Evolutionary conservation across 208 protist genomes (phyloP).

Genomic region (Herpetomonas muscarum): DNA sequence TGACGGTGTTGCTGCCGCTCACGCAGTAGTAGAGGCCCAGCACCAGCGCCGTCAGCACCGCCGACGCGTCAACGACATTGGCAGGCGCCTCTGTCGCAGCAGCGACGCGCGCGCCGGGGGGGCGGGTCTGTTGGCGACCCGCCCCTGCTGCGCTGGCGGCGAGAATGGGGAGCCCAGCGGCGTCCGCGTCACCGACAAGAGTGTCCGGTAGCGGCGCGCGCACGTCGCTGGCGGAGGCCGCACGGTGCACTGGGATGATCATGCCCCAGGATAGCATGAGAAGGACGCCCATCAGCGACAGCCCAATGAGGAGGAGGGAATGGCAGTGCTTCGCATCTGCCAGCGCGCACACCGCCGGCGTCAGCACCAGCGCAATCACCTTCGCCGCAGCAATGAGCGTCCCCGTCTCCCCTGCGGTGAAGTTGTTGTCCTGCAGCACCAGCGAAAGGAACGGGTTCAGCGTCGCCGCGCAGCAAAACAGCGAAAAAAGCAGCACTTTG

Average conservation of each 20-base stretch:
- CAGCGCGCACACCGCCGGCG: constrained; percentile 1
- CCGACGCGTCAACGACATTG: neutral
- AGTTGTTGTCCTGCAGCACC: constrained; percentile 6
- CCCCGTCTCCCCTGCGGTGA: neutral
- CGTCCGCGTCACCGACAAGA: too few relatives aligned
- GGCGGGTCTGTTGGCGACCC: neutral
- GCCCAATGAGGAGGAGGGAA: neutral
- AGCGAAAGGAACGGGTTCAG: constrained; percentile 9
- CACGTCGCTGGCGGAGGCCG: neutral
- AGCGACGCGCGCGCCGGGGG: too few relatives aligned
- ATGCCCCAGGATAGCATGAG: neutral
- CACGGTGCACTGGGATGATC: neutral
- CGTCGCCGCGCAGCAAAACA: constrained; percentile 4
- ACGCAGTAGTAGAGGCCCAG: constrained; percentile 1
- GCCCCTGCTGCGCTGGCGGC: neutral
- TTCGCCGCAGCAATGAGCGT: neutral
- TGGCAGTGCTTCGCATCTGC: constrained; percentile 7
- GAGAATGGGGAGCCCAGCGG: neutral
- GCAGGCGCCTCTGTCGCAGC: too few relatives aligned
- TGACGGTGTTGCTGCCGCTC: constrained; percentile 5
- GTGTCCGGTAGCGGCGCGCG: too few relatives aligned
- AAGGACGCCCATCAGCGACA: neutral
- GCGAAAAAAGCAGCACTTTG: neutral
- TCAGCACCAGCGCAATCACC: neutral
- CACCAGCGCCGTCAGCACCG: constrained; percentile 1